A percentile compares a stretch with the other conserved stretches of the same genome.
Conservation (phyloP, 164 flowering plant genomes). For the Sextonia rubra region DNA sequence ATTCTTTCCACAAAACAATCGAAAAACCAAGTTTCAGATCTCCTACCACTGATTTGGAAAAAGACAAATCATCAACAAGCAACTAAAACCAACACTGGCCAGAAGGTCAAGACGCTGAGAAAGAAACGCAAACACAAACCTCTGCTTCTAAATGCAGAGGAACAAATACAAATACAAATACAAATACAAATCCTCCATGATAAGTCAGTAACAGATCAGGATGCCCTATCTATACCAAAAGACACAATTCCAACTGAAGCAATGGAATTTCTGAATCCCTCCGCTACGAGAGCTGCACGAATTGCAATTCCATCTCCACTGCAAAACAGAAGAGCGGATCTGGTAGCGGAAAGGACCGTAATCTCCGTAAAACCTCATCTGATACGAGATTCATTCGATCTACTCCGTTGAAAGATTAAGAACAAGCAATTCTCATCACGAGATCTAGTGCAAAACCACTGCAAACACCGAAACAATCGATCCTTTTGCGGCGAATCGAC, state of each 20-base stretch:
- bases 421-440: background rate
- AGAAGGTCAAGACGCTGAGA: background rate
- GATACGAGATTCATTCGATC: background rate
- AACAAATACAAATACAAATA: no score
- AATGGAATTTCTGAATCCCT: background rate
- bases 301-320: background rate
- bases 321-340: background rate
- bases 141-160: background rate
- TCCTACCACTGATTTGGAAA: background rate
- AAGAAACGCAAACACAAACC: background rate
- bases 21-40: background rate
- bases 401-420: background rate
- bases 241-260: background rate
- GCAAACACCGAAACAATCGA: background rate
- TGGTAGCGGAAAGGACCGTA: background rate
- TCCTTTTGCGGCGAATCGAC: background rate
- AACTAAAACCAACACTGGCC: background rate
- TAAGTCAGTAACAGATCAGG: no score
- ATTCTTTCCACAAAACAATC: no score
- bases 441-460: background rate
- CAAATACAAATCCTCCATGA: no score
- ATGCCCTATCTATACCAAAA: no score
- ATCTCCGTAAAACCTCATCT: background rate
- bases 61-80: background rate
- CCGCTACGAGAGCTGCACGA: no score